These are phyloP conservation scores for Clonostachys rhizophaga DNA, from an alignment of 2,329 filamentous ascomycete genomes.

Conservation along the genomic window DNA sequence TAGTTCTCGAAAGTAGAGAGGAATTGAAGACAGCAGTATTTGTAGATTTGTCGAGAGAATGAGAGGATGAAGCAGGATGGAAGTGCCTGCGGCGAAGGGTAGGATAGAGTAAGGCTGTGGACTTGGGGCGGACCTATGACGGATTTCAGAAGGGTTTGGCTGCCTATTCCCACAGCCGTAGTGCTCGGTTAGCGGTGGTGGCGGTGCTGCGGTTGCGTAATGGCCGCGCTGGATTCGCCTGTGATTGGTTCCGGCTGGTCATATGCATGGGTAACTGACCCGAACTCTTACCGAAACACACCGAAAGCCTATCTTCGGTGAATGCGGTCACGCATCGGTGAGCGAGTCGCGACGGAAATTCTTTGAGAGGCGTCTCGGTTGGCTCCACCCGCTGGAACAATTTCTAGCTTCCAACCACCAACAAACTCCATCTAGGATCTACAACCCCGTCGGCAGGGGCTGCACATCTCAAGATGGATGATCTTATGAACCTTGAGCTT, in stretches of 20 bases:
- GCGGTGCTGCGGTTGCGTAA: not conserved
- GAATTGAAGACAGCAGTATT: not conserved
- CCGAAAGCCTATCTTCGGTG: too few species aligned
- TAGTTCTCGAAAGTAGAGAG: not conserved
- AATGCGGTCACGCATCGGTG: too few species aligned
- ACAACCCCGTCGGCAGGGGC: not conserved
- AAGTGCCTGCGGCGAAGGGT: too few species aligned
- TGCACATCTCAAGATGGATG: conserved; percentile 8
- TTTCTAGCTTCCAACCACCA: not conserved
- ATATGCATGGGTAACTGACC: too few species aligned
- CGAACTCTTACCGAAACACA: too few species aligned
- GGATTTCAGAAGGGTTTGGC: not conserved
- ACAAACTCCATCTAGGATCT: not conserved
- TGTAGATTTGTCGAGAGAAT: not conserved
- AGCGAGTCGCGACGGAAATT: too few species aligned
- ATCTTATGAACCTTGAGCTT: conserved; percentile 85
- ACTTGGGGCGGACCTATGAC: not conserved
- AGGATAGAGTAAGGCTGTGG: too few species aligned
- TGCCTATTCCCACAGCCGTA: not conserved
- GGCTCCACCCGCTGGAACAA: too few species aligned
- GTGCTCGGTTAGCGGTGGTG: not conserved
- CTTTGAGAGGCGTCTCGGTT: too few species aligned
- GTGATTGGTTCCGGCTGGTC: too few species aligned
- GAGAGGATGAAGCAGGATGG: not conserved
- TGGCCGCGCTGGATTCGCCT: too few species aligned